Conservation (phyloP, 257 asterid genomes). For the Nicotiana otophora region DNA sequence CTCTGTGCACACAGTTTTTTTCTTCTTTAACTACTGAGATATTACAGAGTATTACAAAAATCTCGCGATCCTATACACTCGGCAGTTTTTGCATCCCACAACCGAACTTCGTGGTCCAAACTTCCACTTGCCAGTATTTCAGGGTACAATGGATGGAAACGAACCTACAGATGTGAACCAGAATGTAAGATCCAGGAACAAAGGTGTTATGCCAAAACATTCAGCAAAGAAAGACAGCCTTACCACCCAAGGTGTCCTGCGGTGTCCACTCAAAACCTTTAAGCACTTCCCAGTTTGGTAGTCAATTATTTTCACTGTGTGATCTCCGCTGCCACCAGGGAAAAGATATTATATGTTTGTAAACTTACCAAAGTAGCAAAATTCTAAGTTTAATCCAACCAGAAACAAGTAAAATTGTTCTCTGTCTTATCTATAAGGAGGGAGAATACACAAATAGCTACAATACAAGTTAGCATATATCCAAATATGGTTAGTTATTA, state of each 20-base stretch:
- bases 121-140: conserved; percentile 97
- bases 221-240: conserved; percentile 25
- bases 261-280: conserved; percentile 94
- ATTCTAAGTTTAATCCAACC: background rate
- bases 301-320: conserved; percentile 90
- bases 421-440: background rate
- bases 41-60: conserved; percentile 54
- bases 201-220: background rate
- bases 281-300: conserved; percentile 86
- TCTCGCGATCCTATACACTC: conserved; percentile 90
- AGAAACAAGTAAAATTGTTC: background rate
- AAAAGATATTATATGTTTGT: conserved; percentile 5
- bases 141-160: conserved; percentile 85
- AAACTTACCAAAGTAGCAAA: background rate
- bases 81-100: conserved; percentile 84
- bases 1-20: background rate
- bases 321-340: conserved; percentile 78
- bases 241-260: conserved; percentile 99
- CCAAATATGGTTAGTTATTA: background rate
- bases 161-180: conserved; percentile 55
- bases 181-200: conserved; percentile 19
- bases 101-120: conserved; percentile 93
- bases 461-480: background rate
- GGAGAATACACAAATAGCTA: background rate
- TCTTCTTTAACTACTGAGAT: background rate